phyloP scores from a whole-genome alignment of 2,329 filamentous ascomycete genomes.

The Didymella segeticola region DNA sequence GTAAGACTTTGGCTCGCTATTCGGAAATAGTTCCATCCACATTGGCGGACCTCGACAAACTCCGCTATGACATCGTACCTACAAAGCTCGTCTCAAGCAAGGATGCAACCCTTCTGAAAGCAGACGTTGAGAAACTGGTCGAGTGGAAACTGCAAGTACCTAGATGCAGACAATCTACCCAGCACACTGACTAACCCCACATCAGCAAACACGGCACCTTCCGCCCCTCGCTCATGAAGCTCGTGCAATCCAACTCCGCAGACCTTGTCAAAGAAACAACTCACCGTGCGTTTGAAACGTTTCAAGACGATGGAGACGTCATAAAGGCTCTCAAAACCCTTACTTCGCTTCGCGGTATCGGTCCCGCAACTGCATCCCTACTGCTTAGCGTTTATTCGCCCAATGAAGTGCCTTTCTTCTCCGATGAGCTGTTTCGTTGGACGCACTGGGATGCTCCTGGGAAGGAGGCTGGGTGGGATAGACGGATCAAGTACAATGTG shows the following conservation, averaged over 20 bases:
- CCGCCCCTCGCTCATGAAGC: slow-evolving; percentile 54
- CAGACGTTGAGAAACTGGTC: slow-evolving; percentile 44
- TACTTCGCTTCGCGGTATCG: slow-evolving; percentile 72
- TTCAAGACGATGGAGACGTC: background rate
- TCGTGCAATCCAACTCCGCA: slow-evolving; percentile 66
- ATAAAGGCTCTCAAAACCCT: slow-evolving; percentile 60
- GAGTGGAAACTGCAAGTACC: slow-evolving; percentile 52
- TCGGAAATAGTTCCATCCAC: slow-evolving; percentile 32
- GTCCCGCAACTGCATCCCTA: slow-evolving; percentile 79
- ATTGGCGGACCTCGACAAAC: slow-evolving; percentile 39
- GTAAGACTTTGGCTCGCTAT: slow-evolving; percentile 34
- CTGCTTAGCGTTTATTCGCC: slow-evolving; percentile 71
- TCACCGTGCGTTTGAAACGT: slow-evolving; percentile 56
- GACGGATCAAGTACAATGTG: slow-evolving; percentile 70
- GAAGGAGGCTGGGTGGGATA: slow-evolving; percentile 48
- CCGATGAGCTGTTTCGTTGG: slow-evolving; percentile 81
- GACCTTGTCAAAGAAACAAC: slow-evolving; percentile 58
- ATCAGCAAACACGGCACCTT: slow-evolving; percentile 60
- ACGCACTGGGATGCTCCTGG: slow-evolving; percentile 61
- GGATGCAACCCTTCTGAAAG: slow-evolving; percentile 27
- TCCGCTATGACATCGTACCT: slow-evolving; percentile 43
- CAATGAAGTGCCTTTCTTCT: slow-evolving; percentile 72
- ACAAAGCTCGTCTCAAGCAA: slow-evolving; percentile 23
- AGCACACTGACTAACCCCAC: background rate
- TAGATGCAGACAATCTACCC: too few relatives aligned